These are phyloP conservation scores for Colletotrichum horii DNA, from an alignment of 2,329 filamentous ascomycete genomes.

Conservation along the genomic window DNA sequence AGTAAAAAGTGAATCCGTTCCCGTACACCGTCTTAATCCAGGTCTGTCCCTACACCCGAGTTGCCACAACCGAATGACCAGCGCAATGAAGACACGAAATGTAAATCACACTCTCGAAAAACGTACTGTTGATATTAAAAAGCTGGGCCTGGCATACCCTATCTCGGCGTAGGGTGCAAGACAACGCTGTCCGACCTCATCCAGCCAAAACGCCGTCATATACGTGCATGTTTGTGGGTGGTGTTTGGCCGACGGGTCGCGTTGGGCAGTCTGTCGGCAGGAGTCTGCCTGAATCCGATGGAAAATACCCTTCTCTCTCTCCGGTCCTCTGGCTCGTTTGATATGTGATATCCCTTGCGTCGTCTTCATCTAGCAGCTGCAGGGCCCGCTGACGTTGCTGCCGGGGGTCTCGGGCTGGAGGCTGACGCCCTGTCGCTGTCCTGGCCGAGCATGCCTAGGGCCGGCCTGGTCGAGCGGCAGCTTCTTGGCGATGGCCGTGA, in stretches of 20 bases:
- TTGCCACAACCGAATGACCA: constrained; percentile 19
- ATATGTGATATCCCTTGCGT: constrained; percentile 11
- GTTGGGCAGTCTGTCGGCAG: constrained; percentile 4
- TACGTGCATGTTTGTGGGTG: neutral
- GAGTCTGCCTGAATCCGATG: neutral
- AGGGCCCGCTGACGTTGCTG: constrained; percentile 61
- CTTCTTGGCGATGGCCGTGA: constrained; percentile 98
- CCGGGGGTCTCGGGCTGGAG: constrained; percentile 61
- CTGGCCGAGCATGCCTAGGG: constrained; percentile 80
- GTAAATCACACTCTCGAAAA: constrained; percentile 12
- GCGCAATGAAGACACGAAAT: constrained; percentile 21
- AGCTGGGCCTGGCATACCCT: constrained; percentile 17
- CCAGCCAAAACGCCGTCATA: constrained; percentile 16
- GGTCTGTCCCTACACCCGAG: constrained; percentile 19
- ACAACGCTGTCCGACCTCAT: constrained; percentile 16
- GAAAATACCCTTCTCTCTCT: neutral
- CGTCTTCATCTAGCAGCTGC: constrained; percentile 54
- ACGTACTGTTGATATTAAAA: constrained; percentile 23
- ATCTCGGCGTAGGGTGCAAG: constrained; percentile 7
- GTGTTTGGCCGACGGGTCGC: neutral
- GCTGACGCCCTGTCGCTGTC: constrained; percentile 64
- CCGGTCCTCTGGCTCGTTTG: neutral
- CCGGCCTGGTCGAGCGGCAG: constrained; percentile 94
- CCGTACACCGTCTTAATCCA: constrained; percentile 22
- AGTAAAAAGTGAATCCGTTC: constrained; percentile 10